Evolutionary conservation across 2,329 filamentous ascomycete species (phyloP).

Genomic region (Trichophyton equinum): DNA sequence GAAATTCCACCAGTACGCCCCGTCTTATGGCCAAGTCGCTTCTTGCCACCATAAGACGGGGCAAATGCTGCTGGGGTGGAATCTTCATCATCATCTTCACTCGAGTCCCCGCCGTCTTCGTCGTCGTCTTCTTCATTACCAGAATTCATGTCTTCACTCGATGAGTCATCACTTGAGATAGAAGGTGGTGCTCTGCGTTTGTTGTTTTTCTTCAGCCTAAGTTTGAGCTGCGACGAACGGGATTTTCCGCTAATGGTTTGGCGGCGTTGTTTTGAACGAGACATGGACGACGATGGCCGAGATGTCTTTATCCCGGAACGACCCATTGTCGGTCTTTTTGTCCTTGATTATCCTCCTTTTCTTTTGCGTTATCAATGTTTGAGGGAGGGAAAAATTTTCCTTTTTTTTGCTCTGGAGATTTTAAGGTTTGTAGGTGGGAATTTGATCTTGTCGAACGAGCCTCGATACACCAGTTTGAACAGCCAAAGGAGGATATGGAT

Average conservation of each 20-base stretch:
- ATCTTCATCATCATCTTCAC: conserved; percentile 30
- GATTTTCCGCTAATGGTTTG: conserved; percentile 9
- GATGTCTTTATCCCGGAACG: neutral
- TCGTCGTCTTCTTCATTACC: conserved; percentile 19
- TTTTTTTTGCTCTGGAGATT: neutral
- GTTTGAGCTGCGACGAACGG: conserved; percentile 2
- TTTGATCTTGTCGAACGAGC: neutral
- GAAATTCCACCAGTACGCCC: conserved; percentile 24
- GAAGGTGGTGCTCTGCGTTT: conserved; percentile 17
- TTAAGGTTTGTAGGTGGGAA: neutral
- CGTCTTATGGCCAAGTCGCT: conserved; percentile 28
- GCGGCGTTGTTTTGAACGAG: conserved; percentile 8
- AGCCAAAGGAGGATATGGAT: neutral
- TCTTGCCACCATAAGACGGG: conserved; percentile 32
- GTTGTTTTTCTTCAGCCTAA: conserved; percentile 7
- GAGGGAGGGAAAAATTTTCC: neutral
- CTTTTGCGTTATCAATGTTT: neutral
- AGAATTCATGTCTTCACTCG: conserved; percentile 29
- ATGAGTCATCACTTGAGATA: conserved; percentile 22
- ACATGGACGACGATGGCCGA: neutral
- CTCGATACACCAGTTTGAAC: neutral
- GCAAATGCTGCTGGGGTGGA: conserved; percentile 29
- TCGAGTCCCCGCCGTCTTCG: conserved; percentile 19
- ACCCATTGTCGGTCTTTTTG: neutral
- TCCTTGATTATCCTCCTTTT: neutral